These are phyloP conservation scores for Tagetes erecta DNA, from an alignment of 129 eudicot genomes.

Conservation along the genomic window DNA sequence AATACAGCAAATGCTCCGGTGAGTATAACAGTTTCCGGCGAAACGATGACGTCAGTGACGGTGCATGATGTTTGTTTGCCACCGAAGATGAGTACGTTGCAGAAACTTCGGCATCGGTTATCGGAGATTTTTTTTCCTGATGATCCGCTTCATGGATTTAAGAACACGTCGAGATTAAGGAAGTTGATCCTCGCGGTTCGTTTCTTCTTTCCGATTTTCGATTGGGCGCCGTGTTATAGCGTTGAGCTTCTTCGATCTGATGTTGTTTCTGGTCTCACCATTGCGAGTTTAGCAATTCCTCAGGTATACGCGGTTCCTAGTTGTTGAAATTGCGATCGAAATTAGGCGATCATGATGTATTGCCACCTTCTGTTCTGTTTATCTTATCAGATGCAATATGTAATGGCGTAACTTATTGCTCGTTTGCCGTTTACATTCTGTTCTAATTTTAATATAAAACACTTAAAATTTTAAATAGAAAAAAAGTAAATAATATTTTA, in stretches of 20 bases:
- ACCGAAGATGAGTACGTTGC: conserved; percentile 53
- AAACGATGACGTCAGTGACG: conserved; percentile 31
- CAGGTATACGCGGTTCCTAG: conserved; percentile 46
- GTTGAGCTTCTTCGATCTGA: conserved; percentile 65
- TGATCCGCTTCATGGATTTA: conserved; percentile 82
- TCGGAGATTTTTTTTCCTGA: conserved; percentile 90
- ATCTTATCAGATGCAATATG: no score
- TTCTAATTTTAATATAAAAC: no score
- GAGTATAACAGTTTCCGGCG: conserved; percentile 20
- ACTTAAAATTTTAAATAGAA: no score
- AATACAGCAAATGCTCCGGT: not conserved
- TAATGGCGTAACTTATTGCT: no score
- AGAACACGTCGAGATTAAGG: conserved; percentile 53
- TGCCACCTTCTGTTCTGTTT: no score
- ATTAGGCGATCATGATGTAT: no score
- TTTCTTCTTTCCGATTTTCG: conserved; percentile 78
- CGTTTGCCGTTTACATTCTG: no score
- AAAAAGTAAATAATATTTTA: no score
- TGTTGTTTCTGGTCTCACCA: conserved; percentile 87
- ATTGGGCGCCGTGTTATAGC: conserved; percentile 90
- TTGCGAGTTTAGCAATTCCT: conserved; percentile 94
- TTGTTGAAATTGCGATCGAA: no score
- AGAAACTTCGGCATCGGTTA: conserved; percentile 62
- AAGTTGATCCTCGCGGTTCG: conserved; percentile 71
- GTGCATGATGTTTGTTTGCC: conserved; percentile 80